Conservation (phyloP, 345 rosid species). For the Gossypium ekmanianum region DNA sequence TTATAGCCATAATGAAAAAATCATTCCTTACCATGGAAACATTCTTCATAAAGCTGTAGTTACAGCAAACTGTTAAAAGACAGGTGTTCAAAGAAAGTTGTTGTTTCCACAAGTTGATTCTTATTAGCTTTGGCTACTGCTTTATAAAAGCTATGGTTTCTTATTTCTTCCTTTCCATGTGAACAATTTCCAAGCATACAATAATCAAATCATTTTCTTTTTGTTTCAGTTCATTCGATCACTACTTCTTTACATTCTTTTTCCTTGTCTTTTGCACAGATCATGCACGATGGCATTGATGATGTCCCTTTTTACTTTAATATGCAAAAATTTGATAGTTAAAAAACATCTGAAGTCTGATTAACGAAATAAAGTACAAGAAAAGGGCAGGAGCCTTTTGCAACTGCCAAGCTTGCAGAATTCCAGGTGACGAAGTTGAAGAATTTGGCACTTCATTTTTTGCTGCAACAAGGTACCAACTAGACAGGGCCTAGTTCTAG, state of each 20-base stretch:
- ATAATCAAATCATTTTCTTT: conserved; percentile 1
- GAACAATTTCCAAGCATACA: background rate
- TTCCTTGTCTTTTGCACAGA: background rate
- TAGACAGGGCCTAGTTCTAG: too few relatives aligned
- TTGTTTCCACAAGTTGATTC: background rate
- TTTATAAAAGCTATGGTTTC: background rate
- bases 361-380: too few relatives aligned
- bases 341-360: too few relatives aligned
- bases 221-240: background rate
- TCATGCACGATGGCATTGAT: background rate
- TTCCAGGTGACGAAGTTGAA: too few relatives aligned
- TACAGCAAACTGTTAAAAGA: background rate
- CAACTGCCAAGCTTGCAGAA: too few relatives aligned
- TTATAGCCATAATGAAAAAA: background rate
- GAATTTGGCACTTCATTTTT: too few relatives aligned
- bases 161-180: background rate
- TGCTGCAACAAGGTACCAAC: too few relatives aligned
- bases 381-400: too few relatives aligned
- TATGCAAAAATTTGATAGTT: too few relatives aligned
- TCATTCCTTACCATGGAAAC: conserved; percentile 1
- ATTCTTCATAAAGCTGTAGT: background rate
- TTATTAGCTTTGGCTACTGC: background rate
- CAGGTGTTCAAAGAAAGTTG: background rate
- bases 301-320: background rate
- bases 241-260: background rate